phyloP scores from a whole-genome alignment of 257 asterid species.

The Solanum ossicruentum region DNA sequence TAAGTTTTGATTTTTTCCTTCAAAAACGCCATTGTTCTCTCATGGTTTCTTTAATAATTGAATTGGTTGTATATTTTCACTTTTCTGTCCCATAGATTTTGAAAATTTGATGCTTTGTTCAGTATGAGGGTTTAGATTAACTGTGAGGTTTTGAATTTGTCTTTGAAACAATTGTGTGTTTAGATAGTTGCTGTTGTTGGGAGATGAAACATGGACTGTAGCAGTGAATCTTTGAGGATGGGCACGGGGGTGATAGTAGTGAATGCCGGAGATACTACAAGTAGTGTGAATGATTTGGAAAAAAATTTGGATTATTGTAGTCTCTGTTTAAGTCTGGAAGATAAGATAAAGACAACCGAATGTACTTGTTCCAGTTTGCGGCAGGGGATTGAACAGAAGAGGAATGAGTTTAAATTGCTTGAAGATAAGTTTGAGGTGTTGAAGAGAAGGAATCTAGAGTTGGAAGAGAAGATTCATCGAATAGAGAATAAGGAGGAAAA shows the following conservation, averaged over 20 bases:
- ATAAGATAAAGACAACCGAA: conserved; percentile 7
- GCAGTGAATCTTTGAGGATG: neutral
- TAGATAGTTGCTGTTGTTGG: neutral
- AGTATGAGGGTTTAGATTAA: neutral
- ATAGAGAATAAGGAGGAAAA: neutral
- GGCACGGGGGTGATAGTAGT: neutral
- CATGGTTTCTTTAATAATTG: too few species aligned
- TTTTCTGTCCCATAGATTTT: too few species aligned
- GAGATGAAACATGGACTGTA: neutral
- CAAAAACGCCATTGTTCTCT: too few species aligned
- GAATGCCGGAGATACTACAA: neutral
- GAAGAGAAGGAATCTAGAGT: conserved; percentile 22
- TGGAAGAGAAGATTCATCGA: conserved; percentile 10
- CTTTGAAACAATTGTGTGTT: neutral
- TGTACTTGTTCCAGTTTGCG: conserved; percentile 8
- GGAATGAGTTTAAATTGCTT: conserved; percentile 4
- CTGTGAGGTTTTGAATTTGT: neutral
- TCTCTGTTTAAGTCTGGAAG: conserved; percentile 22
- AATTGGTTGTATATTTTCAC: too few species aligned
- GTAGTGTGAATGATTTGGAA: neutral
- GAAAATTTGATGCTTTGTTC: neutral
- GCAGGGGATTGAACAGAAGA: conserved; percentile 13
- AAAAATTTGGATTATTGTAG: conserved; percentile 4
- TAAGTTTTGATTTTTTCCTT: too few species aligned
- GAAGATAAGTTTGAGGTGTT: conserved; percentile 12